Conservation (phyloP, 257 asterid genomes). For the Gardenia jasminoides region DNA sequence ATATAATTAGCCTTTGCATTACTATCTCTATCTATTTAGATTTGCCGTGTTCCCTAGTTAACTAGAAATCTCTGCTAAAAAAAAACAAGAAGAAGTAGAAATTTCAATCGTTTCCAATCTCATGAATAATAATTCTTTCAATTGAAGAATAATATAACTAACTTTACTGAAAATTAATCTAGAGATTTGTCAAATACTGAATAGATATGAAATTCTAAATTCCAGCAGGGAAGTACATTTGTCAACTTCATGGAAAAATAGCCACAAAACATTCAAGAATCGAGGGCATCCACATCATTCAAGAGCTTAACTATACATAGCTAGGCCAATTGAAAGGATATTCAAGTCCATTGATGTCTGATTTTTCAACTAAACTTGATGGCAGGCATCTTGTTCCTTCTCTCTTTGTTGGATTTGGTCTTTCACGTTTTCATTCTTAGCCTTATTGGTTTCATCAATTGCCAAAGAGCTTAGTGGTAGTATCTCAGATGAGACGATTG, state of each 20-base stretch:
- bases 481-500: neutral
- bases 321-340: neutral
- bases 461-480: neutral
- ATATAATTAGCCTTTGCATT: too few species aligned
- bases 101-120: too few species aligned
- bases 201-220: neutral
- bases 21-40: too few species aligned
- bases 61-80: too few species aligned
- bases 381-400: neutral
- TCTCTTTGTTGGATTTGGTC: neutral
- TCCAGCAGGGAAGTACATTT: neutral
- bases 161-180: too few species aligned
- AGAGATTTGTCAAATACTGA: neutral
- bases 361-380: neutral
- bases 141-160: too few species aligned
- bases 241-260: neutral
- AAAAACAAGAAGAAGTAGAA: too few species aligned
- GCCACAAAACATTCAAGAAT: neutral
- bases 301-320: neutral
- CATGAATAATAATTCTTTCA: neutral
- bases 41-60: too few species aligned
- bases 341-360: neutral
- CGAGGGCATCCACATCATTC: neutral
- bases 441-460: neutral
- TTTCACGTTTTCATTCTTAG: neutral